These are phyloP conservation scores for Candida pseudocylindracea DNA, from an alignment of 1,139 yeast genomes.

Conservation along the genomic window DNA sequence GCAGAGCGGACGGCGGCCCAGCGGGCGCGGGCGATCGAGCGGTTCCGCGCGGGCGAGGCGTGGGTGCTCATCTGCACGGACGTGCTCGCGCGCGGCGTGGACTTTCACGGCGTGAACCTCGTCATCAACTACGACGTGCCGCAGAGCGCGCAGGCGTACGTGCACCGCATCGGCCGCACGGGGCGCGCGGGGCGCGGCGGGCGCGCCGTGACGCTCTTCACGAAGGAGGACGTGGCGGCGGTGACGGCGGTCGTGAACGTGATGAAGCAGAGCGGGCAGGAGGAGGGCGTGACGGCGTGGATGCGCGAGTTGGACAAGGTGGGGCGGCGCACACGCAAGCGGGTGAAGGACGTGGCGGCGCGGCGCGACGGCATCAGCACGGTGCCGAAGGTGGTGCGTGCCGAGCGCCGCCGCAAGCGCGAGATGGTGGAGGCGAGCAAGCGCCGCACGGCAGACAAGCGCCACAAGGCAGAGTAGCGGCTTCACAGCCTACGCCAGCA, in stretches of 20 bases:
- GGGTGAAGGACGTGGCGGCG: constrained; percentile 34
- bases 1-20: constrained; percentile 86
- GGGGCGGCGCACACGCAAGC: constrained; percentile 40
- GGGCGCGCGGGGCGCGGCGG: constrained; percentile 90
- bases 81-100: constrained; percentile 90
- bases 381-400: constrained; percentile 49
- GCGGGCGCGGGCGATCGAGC: constrained; percentile 65
- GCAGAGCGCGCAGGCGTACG: constrained; percentile 80
- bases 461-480: constrained; percentile 1
- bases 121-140: constrained; percentile 97
- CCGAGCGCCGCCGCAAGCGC: constrained; percentile 36
- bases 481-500: neutral
- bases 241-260: constrained; percentile 78
- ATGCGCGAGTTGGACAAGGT: constrained; percentile 58
- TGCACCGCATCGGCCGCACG: constrained; percentile 96
- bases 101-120: constrained; percentile 84
- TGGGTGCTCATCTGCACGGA: constrained; percentile 97
- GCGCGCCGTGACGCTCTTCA: constrained; percentile 75
- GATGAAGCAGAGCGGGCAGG: constrained; percentile 81
- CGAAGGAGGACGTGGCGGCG: constrained; percentile 64
- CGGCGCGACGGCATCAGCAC: constrained; percentile 67
- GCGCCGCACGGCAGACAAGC: constrained; percentile 18
- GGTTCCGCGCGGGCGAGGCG: constrained; percentile 72
- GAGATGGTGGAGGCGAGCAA: constrained; percentile 73
- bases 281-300: constrained; percentile 52